Percentiles rank a stretch among this genome's conserved stretches.
phyloP scores from a whole-genome alignment of 106 monocot genomes.

The Phalaenopsis aphrodite region DNA sequence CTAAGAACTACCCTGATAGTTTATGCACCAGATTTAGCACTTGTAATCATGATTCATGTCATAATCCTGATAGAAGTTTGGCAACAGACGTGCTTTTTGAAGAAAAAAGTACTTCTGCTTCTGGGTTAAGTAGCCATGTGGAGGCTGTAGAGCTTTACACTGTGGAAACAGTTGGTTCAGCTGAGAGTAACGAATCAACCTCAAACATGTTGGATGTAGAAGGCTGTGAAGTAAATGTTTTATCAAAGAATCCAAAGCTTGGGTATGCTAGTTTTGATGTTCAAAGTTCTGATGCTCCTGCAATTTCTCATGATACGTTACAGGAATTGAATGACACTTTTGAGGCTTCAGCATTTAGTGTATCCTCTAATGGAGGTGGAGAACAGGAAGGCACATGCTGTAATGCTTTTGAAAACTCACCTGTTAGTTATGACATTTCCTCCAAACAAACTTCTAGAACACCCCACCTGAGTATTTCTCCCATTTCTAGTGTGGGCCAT shows the following conservation, averaged over 20 bases:
- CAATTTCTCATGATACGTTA: background rate
- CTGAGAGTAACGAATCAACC: background rate
- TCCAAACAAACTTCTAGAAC: no score
- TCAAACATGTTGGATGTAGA: background rate
- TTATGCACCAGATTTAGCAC: no score
- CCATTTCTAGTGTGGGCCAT: background rate
- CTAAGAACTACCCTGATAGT: no score
- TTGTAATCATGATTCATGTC: no score
- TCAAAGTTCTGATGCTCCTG: background rate
- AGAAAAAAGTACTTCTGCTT: conserved; percentile 11
- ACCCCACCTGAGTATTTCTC: background rate
- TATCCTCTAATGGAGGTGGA: no score
- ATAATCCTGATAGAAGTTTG: background rate
- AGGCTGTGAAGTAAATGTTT: background rate
- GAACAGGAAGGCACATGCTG: no score
- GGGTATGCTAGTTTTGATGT: background rate
- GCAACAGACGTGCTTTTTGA: conserved; percentile 12
- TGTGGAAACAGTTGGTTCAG: background rate
- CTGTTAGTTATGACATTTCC: no score
- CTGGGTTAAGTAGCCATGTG: conserved; percentile 1
- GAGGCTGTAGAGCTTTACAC: conserved; percentile 13
- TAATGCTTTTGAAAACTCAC: no score
- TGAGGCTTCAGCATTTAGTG: no score
- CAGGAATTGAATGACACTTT: no score
- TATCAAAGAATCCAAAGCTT: no score